These are phyloP conservation scores for Coemansia reversa DNA, from an alignment of 192 early-diverging fungal genomes.

Conservation along the genomic window DNA sequence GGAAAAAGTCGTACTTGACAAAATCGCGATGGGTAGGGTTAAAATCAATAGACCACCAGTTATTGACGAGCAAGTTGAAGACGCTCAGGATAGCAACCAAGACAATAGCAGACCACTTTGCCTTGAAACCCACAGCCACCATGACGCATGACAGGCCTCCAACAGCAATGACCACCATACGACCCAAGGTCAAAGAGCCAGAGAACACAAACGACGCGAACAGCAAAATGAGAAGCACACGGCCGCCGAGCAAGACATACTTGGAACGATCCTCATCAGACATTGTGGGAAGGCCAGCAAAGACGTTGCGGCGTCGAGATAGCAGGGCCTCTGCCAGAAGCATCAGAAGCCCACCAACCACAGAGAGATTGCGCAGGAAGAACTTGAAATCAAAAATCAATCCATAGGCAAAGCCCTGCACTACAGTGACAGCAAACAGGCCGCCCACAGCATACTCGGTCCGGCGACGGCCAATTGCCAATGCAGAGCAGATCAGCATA, in stretches of 20 bases:
- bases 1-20: slow-evolving; percentile 98
- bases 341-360: slow-evolving; percentile 92
- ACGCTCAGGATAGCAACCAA: slow-evolving; percentile 85
- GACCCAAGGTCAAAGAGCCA: slow-evolving; percentile 73
- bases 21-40: slow-evolving; percentile 83
- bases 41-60: slow-evolving; percentile 91
- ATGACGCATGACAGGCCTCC: slow-evolving; percentile 84
- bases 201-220: slow-evolving; percentile 88
- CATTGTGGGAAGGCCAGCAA: slow-evolving; percentile 85
- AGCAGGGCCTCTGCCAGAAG: slow-evolving; percentile 80
- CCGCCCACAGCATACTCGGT: slow-evolving; percentile 83
- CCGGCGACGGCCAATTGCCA: slow-evolving; percentile 79
- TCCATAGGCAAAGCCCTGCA: slow-evolving; percentile 93
- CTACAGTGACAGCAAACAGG: slow-evolving; percentile 76
- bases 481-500: slow-evolving; percentile 81
- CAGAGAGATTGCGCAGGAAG: slow-evolving; percentile 91
- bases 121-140: slow-evolving; percentile 98
- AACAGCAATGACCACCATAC: slow-evolving; percentile 70
- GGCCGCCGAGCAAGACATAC: slow-evolving; percentile 90
- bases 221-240: slow-evolving; percentile 88
- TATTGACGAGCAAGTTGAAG: slow-evolving; percentile 91
- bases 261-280: slow-evolving; percentile 82
- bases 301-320: slow-evolving; percentile 68
- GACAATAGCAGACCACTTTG: slow-evolving; percentile 94
- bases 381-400: slow-evolving; percentile 87